A percentile compares a stretch with the other conserved stretches of the same genome.
Evolutionary conservation across 169 alveolate genomes (phyloP).

Genomic region (Plasmodium gallinaceum): DNA sequence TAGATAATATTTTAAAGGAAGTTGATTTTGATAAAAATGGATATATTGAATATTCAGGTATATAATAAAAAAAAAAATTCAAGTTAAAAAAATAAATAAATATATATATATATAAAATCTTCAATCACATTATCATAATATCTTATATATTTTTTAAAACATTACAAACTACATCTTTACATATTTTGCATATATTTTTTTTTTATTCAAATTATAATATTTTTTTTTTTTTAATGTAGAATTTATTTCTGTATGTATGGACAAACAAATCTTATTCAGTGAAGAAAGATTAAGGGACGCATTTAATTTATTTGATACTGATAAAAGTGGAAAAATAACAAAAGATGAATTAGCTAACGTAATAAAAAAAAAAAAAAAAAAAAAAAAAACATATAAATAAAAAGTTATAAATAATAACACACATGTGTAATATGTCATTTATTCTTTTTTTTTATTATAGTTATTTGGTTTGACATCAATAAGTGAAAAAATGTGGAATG

Average conservation of each 20-base stretch:
- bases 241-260: slow-evolving; percentile 90
- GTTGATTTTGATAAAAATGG: slow-evolving; percentile 96
- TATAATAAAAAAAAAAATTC: background rate
- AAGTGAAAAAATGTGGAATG: slow-evolving; percentile 82
- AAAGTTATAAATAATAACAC: background rate
- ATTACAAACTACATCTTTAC: background rate
- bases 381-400: background rate
- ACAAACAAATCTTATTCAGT: slow-evolving; percentile 85
- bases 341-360: slow-evolving; percentile 83
- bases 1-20: slow-evolving; percentile 92
- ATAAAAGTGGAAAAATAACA: slow-evolving; percentile 87
- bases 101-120: background rate
- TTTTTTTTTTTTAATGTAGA: slow-evolving; percentile 72
- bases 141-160: background rate
- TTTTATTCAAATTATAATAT: background rate
- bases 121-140: too few relatives aligned
- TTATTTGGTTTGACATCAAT: slow-evolving; percentile 82
- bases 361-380: background rate
- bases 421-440: background rate
- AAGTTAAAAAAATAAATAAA: background rate
- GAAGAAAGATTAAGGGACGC: slow-evolving; percentile 87
- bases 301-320: slow-evolving; percentile 86
- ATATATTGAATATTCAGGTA: slow-evolving; percentile 94
- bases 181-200: background rate
- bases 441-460: slow-evolving; percentile 25